These are phyloP conservation scores for Termitomyces sp. DNA, from an alignment of 768 basidiomycete genomes.

Conservation along the genomic window DNA sequence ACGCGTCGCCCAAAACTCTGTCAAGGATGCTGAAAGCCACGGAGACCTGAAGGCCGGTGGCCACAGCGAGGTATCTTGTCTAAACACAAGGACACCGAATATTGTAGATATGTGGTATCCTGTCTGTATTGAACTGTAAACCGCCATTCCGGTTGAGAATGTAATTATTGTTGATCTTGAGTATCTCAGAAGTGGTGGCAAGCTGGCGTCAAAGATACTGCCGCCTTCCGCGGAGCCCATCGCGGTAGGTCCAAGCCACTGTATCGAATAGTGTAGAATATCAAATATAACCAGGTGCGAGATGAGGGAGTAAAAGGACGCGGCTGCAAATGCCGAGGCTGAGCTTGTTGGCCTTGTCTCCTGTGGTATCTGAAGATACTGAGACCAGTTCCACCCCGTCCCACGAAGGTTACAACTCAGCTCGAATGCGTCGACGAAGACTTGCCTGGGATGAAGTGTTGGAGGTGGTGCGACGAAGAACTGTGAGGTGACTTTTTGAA, in stretches of 20 bases:
- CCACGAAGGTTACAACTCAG: slow-evolving; percentile 52
- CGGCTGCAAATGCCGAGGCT: slow-evolving; percentile 30
- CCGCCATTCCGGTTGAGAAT: slow-evolving; percentile 35
- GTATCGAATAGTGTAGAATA: slow-evolving; percentile 39
- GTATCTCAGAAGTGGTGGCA: slow-evolving; percentile 33
- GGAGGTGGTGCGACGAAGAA: slow-evolving; percentile 7
- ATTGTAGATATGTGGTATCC: slow-evolving; percentile 40
- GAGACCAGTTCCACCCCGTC: slow-evolving; percentile 59
- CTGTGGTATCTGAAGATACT: slow-evolving; percentile 34
- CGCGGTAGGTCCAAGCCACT: slow-evolving; percentile 41
- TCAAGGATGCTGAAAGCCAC: slow-evolving; percentile 54
- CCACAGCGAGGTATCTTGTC: slow-evolving; percentile 52
- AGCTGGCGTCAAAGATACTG: slow-evolving; percentile 38
- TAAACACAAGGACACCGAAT: slow-evolving; percentile 41
- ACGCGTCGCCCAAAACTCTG: slow-evolving; percentile 56
- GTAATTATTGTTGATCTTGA: slow-evolving; percentile 43
- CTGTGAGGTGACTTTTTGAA: slow-evolving; percentile 7
- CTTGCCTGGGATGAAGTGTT: slow-evolving; percentile 7
- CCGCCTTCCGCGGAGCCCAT: slow-evolving; percentile 36
- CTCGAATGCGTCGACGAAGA: slow-evolving; percentile 43
- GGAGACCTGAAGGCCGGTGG: slow-evolving; percentile 61
- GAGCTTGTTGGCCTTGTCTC: slow-evolving; percentile 39
- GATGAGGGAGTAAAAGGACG: slow-evolving; percentile 30
- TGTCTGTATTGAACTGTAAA: slow-evolving; percentile 43
- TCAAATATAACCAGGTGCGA: slow-evolving; percentile 39